Conservation (phyloP, 169 alveolate species). For the Plasmodium ovale region DNA sequence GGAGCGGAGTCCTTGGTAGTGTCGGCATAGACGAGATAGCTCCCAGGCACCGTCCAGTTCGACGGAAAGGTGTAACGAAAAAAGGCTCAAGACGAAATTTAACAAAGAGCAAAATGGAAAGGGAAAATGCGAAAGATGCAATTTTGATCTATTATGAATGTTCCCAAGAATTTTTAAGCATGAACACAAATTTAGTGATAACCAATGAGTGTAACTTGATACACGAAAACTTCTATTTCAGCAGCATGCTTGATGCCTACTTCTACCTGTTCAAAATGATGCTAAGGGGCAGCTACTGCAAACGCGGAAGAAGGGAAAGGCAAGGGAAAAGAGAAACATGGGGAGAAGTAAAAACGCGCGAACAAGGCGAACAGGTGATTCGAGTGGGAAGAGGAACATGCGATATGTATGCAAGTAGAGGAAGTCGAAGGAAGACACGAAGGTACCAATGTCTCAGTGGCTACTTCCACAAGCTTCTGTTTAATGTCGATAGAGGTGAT, state of each 20-base stretch:
- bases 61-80: background rate
- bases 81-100: background rate
- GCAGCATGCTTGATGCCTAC: slow-evolving; percentile 46
- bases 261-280: slow-evolving; percentile 23
- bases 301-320: background rate
- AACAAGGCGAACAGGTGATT: too few relatives aligned
- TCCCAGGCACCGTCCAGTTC: too few relatives aligned
- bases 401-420: too few relatives aligned
- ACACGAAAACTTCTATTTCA: slow-evolving; percentile 17
- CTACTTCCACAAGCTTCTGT: slow-evolving; percentile 5
- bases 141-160: slow-evolving; percentile 49
- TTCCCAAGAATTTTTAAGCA: slow-evolving; percentile 19
- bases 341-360: too few relatives aligned
- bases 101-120: background rate
- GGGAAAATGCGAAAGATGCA: background rate
- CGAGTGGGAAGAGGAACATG: too few relatives aligned
- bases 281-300: background rate
- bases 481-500: background rate
- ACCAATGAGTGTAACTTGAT: slow-evolving; percentile 25
- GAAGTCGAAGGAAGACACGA: background rate
- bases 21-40: background rate
- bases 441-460: slow-evolving; percentile 7
- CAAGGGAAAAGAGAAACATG: background rate
- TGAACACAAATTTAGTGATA: slow-evolving; percentile 14
- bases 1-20: background rate